Evolutionary conservation across 495 filamentous ascomycete genomes (phyloP), one percentile per base, ranked within the genome.

Genomic region (Lophiotrema nucula): DNA sequence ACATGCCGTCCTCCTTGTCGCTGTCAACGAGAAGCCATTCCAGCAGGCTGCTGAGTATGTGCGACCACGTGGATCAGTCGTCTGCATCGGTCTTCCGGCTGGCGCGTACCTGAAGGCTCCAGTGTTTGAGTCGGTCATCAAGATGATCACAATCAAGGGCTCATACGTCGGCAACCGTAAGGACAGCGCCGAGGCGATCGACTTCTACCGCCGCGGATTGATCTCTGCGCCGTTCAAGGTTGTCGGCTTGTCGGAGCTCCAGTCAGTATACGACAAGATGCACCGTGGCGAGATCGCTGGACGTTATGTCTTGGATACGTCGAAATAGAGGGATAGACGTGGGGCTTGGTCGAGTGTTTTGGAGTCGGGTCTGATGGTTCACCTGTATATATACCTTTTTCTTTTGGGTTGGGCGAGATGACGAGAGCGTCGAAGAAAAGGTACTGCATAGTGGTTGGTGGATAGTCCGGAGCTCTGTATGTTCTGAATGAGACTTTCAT

Each of bases 81-180:
- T 96, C 47, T 88, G 87, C 62, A 92, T 97, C 59, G 92, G 92
- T 53, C 73, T 96, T 11, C 92, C 92, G 0, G 86, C 88, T 1
- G 74, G 80, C 41, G 92, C 92, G 2, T 88, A 76, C 69, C 78
- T 96, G 44, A 81, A 81, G 54, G 92, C 91, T 2, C 87, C 88
- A 8, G 90, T 96, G 22, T 93, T 96, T 69, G 81, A 88, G 60
- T 87, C 86, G 2, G 92, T 97, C 23, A 79, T 91, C 60, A 80
- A 81, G 66, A 95, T 96, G 89, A 86, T 96, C 73, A 86, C 74
- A 60, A 96, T 97, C 80, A 90, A 89, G 77, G 92, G 92, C 39
- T 88, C 83, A 60, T 96, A 96, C 67, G 92, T 96, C 57, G 92
- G 92, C 38, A 96, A 92, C 72, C 82, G 89, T 41, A 83, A 88